These are phyloP conservation scores for Pyracantha coccinea DNA, from an alignment of 331 rosid species.

Conservation along the genomic window DNA sequence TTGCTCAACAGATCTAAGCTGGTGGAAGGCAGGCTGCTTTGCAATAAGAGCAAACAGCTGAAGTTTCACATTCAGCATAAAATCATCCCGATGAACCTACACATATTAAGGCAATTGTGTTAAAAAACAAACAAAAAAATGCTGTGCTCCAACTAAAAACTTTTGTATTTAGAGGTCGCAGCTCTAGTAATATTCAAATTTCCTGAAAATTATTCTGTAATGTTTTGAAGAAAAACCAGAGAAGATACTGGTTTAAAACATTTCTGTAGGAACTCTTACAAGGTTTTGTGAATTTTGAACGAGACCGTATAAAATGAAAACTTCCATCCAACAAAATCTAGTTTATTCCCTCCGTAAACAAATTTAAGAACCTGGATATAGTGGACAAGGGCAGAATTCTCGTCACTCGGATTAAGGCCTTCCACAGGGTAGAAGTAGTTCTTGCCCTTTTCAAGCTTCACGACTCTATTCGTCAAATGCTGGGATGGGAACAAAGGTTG, in stretches of 20 bases:
- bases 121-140: slow-evolving; percentile 1
- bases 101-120: slow-evolving; percentile 16
- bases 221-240: background rate
- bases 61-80: slow-evolving; percentile 73
- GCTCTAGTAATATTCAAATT: background rate
- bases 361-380: slow-evolving; percentile 57
- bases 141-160: background rate
- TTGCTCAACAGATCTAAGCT: slow-evolving; percentile 94
- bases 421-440: slow-evolving; percentile 61
- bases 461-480: slow-evolving; percentile 63
- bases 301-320: background rate
- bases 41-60: slow-evolving; percentile 86
- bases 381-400: slow-evolving; percentile 82
- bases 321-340: background rate
- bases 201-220: background rate
- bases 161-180: no score
- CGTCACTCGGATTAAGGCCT: slow-evolving; percentile 79
- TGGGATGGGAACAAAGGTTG: slow-evolving; percentile 76
- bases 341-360: background rate
- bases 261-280: background rate
- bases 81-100: slow-evolving; percentile 84
- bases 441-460: slow-evolving; percentile 68
- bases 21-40: slow-evolving; percentile 90
- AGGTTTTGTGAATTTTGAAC: background rate
- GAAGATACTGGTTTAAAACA: background rate